Evolutionary conservation across 2,329 filamentous ascomycete species (phyloP).

Genomic region (Ophiocordyceps sinensis): DNA sequence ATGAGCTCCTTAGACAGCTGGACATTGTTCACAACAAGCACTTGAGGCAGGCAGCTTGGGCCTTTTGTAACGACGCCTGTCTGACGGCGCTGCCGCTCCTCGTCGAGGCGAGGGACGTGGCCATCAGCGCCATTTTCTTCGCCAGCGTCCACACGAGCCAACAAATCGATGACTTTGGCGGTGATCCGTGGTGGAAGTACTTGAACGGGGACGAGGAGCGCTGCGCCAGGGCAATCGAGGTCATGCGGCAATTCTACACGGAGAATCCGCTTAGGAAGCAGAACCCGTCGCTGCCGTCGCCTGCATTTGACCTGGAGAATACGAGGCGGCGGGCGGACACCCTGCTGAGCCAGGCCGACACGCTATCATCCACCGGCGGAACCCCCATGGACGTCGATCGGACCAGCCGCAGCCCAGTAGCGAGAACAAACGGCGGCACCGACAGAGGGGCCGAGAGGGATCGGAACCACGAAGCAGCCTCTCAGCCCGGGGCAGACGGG

Average conservation of each 20-base stretch:
- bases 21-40: conserved; percentile 65
- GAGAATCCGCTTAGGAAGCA: conserved; percentile 49
- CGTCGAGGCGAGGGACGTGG: conserved; percentile 65
- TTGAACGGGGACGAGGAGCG: conserved; percentile 57
- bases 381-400: conserved; percentile 34
- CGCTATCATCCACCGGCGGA: conserved; percentile 31
- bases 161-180: conserved; percentile 61
- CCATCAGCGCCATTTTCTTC: conserved; percentile 76
- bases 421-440: conserved; percentile 23
- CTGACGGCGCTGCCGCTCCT: conserved; percentile 75
- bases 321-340: conserved; percentile 36
- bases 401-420: conserved; percentile 32
- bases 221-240: conserved; percentile 58
- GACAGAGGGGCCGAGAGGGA: conserved; percentile 12
- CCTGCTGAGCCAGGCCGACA: conserved; percentile 25
- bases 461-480: conserved; percentile 5
- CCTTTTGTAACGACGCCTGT: conserved; percentile 82
- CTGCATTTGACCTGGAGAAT: conserved; percentile 40
- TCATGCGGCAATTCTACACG: conserved; percentile 55
- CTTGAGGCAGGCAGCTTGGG: conserved; percentile 78
- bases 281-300: conserved; percentile 37
- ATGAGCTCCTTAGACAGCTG: conserved; percentile 63
- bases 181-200: conserved; percentile 76
- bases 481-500: conserved; percentile 17
- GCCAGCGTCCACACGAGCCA: conserved; percentile 62